Conservation (phyloP, 345 rosid genomes). For the Bretschneidera sinensis region DNA sequence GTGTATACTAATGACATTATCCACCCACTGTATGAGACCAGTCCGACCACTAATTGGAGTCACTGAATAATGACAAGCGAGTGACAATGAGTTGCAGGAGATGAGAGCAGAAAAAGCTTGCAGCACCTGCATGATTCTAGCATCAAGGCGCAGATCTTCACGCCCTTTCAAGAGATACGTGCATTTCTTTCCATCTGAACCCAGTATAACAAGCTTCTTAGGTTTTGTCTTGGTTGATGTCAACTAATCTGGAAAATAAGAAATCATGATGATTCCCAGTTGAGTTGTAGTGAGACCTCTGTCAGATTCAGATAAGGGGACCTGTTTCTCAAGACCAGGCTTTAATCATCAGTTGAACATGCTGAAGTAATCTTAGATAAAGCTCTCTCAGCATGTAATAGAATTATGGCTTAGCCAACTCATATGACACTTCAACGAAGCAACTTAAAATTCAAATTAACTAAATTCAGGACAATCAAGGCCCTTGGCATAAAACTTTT, state of each 20-base stretch:
- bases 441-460: conserved; percentile 14
- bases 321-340: conserved; percentile 93
- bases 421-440: conserved; percentile 7
- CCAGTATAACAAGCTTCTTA: conserved; percentile 78
- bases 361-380: conserved; percentile 82
- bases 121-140: conserved; percentile 95
- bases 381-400: conserved; percentile 59
- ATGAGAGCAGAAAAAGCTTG: conserved; percentile 70
- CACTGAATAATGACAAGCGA: conserved; percentile 66
- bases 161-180: conserved; percentile 87
- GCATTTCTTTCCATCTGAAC: conserved; percentile 85
- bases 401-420: conserved; percentile 15
- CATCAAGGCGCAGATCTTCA: conserved; percentile 96
- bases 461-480: conserved; percentile 8
- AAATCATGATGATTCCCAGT: conserved; percentile 61
- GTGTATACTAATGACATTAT: conserved; percentile 77
- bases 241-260: conserved; percentile 69
- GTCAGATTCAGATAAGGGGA: conserved; percentile 45
- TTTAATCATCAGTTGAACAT: conserved; percentile 90
- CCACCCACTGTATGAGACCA: conserved; percentile 95
- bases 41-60: conserved; percentile 94
- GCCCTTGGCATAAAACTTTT: neutral
- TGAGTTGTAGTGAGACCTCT: conserved; percentile 35
- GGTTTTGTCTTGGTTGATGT: conserved; percentile 89
- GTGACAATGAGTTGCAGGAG: conserved; percentile 44